Evolutionary conservation across 768 basidiomycete species (phyloP).

Genomic region (Lactifluus piperatus): DNA sequence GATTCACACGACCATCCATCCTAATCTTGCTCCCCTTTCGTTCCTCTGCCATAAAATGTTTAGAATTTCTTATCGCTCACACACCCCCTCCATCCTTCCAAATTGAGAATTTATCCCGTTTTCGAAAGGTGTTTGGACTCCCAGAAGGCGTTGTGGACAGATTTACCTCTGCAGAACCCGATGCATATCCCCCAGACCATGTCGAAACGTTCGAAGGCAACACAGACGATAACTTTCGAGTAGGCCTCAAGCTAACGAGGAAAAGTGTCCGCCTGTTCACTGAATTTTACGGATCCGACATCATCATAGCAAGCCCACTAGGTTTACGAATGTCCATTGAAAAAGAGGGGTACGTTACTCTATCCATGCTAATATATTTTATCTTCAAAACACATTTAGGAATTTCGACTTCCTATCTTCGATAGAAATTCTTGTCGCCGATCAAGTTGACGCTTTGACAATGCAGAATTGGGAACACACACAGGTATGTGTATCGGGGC

Average conservation of each 20-base stretch:
- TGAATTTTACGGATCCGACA: constrained; percentile 84
- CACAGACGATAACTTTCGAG: constrained; percentile 87
- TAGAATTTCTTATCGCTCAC: constrained; percentile 68
- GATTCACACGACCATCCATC: constrained; percentile 92
- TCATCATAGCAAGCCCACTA: constrained; percentile 89
- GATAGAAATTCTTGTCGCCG: constrained; percentile 84
- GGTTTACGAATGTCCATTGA: constrained; percentile 88
- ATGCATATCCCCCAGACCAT: constrained; percentile 80
- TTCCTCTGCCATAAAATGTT: constrained; percentile 76
- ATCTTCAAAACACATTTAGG: constrained; percentile 31
- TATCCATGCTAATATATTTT: background rate
- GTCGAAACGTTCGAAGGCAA: constrained; percentile 95
- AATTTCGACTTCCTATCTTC: constrained; percentile 88
- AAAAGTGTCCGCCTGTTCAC: constrained; percentile 89
- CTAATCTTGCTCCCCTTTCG: constrained; percentile 92
- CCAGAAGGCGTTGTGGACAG: constrained; percentile 78
- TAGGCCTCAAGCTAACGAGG: constrained; percentile 87
- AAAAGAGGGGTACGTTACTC: constrained; percentile 70
- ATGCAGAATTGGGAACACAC: constrained; percentile 99
- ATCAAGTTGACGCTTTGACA: constrained; percentile 84
- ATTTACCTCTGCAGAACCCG: constrained; percentile 59
- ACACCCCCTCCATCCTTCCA: constrained; percentile 66
- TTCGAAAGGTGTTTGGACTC: constrained; percentile 73
- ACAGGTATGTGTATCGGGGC: constrained; percentile 47
- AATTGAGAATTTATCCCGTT: constrained; percentile 82